Percentiles rank a stretch among this genome's conserved stretches.
Conservation (phyloP, 176 grass and related monocot genomes). For the Oryza glumipatula region DNA sequence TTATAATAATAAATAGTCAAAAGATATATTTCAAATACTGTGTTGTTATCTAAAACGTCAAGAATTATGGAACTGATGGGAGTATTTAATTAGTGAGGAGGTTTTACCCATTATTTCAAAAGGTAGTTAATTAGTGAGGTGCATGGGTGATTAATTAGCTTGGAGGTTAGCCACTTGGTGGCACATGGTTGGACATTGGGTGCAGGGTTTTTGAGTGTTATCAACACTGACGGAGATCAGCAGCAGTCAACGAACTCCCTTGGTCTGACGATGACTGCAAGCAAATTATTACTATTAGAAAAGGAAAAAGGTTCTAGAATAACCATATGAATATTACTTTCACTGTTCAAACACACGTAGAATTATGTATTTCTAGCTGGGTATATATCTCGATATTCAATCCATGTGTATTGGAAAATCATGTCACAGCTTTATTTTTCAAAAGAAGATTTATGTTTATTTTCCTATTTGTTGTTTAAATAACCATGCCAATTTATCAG, state of each 20-base stretch:
- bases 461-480: no score
- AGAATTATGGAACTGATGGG: no score
- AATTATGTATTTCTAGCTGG: background rate
- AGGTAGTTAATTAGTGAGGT: constrained; percentile 7
- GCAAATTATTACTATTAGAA: background rate
- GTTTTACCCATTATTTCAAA: no score
- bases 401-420: no score
- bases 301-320: background rate
- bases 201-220: background rate
- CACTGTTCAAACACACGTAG: background rate
- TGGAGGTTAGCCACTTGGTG: background rate
- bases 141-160: background rate
- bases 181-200: background rate
- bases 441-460: no score
- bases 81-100: background rate
- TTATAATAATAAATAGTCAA: no score
- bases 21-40: no score
- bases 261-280: background rate
- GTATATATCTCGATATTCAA: no score
- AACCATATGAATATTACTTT: background rate
- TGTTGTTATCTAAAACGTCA: no score
- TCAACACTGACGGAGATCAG: background rate
- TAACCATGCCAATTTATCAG: no score
- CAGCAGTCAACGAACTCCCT: background rate
- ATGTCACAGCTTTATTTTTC: no score